Percentiles rank a stretch among this genome's conserved stretches.
Conservation (phyloP, 2,329 filamentous ascomycete genomes). For the Cordyceps javanica region DNA sequence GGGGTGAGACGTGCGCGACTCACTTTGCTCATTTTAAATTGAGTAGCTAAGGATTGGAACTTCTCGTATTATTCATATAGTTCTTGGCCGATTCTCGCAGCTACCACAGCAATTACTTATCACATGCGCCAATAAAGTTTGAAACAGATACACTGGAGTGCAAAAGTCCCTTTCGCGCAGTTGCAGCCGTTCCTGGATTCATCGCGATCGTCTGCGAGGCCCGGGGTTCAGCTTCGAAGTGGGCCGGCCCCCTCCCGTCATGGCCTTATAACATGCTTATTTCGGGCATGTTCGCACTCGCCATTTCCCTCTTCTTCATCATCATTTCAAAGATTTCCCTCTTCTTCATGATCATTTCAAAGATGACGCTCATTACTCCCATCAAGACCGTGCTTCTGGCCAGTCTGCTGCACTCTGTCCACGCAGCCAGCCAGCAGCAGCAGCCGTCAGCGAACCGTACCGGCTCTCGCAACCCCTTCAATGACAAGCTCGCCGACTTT, state of each 20-base stretch:
- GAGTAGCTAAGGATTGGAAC: no score
- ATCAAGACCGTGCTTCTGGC: neutral
- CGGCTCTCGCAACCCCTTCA: neutral
- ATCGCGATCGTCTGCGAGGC: neutral
- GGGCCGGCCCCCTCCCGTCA: neutral
- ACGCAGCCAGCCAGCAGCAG: neutral
- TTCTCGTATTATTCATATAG: no score
- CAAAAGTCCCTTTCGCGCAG: neutral
- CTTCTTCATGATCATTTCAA: neutral
- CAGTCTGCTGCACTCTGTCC: neutral
- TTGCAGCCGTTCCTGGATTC: neutral
- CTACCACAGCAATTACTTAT: no score
- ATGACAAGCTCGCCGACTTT: neutral
- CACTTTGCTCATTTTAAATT: no score
- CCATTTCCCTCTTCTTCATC: neutral
- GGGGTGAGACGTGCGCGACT: no score
- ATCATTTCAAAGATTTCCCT: neutral
- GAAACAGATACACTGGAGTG: no score
- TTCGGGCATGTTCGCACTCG: neutral
- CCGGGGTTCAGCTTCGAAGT: neutral
- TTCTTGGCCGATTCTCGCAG: no score
- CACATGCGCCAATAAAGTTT: no score
- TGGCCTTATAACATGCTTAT: neutral
- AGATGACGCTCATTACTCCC: neutral
- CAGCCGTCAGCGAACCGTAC: neutral